Evolutionary conservation across 139 green algal species (phyloP).

Genomic region (Pleodorina starrii): DNA sequence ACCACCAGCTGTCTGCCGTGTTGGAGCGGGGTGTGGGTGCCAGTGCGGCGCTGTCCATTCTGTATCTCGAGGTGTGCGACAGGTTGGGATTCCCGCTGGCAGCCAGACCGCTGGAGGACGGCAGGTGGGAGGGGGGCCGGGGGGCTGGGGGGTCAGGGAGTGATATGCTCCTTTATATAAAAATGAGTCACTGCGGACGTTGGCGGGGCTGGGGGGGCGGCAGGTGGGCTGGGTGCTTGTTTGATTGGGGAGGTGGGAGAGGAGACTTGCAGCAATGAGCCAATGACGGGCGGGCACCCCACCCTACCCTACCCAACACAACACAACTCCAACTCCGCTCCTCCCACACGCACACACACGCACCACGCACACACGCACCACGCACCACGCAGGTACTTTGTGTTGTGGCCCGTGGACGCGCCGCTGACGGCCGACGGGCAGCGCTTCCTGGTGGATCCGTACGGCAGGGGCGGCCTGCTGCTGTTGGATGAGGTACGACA

Average conservation of each 20-base stretch:
- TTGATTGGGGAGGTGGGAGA: no score
- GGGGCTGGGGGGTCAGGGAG: no score
- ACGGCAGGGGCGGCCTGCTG: slow-evolving; percentile 70
- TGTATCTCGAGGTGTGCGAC: slow-evolving; percentile 76
- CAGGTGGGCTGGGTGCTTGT: no score
- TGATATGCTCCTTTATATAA: no score
- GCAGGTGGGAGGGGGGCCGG: slow-evolving; percentile 18
- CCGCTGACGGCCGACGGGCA: slow-evolving; percentile 51
- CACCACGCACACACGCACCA: no score
- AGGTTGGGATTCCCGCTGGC: slow-evolving; percentile 67
- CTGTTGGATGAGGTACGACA: slow-evolving; percentile 63
- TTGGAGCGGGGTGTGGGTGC: slow-evolving; percentile 70
- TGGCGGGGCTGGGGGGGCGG: no score
- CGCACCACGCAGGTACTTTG: slow-evolving; percentile 64
- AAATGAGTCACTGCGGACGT: no score
- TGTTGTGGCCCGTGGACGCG: slow-evolving; percentile 60
- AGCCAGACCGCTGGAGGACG: slow-evolving; percentile 57
- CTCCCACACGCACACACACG: no score
- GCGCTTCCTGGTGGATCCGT: slow-evolving; percentile 75
- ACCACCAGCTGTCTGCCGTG: slow-evolving; percentile 66
- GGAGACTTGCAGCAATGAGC: no score
- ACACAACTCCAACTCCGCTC: no score
- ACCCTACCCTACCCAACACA: no score
- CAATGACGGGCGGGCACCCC: no score
- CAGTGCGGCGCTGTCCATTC: slow-evolving; percentile 69